phyloP scores from a whole-genome alignment of 2,329 filamentous ascomycete genomes.

The Stylonectria norvegica region DNA sequence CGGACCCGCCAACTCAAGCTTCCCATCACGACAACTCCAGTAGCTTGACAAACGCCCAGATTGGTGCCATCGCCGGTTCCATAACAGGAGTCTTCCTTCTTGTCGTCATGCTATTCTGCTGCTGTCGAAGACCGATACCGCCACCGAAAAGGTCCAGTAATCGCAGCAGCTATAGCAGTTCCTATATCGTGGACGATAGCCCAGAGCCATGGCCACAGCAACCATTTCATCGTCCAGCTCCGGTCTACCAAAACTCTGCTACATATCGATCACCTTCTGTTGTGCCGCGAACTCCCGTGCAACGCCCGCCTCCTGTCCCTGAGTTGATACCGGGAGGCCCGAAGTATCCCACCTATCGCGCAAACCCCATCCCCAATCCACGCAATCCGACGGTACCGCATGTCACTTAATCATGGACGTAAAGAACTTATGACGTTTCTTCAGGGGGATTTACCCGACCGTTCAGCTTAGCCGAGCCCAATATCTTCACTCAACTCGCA shows the following conservation, averaged over 20 bases:
- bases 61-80: constrained; percentile 41
- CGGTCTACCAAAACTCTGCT: neutral
- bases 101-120: constrained; percentile 33
- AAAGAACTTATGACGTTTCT: neutral
- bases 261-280: neutral
- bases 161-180: constrained; percentile 11
- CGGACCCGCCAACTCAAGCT: constrained; percentile 12
- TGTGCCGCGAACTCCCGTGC: neutral
- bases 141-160: constrained; percentile 13
- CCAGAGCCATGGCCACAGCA: constrained; percentile 6
- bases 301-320: constrained; percentile 17
- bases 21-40: constrained; percentile 12
- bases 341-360: constrained; percentile 32
- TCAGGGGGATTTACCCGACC: too few species aligned
- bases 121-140: constrained; percentile 12
- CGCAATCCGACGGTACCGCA: constrained; percentile 9
- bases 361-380: constrained; percentile 33
- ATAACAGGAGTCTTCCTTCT: constrained; percentile 37
- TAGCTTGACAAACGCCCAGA: constrained; percentile 33
- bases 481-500: too few species aligned
- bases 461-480: too few species aligned
- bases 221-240: neutral
- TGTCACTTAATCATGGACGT: neutral
- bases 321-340: constrained; percentile 33
- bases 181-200: constrained; percentile 12